Evolutionary conservation across 169 alveolate genomes (phyloP).

Genomic region (Plasmodium malariae): DNA sequence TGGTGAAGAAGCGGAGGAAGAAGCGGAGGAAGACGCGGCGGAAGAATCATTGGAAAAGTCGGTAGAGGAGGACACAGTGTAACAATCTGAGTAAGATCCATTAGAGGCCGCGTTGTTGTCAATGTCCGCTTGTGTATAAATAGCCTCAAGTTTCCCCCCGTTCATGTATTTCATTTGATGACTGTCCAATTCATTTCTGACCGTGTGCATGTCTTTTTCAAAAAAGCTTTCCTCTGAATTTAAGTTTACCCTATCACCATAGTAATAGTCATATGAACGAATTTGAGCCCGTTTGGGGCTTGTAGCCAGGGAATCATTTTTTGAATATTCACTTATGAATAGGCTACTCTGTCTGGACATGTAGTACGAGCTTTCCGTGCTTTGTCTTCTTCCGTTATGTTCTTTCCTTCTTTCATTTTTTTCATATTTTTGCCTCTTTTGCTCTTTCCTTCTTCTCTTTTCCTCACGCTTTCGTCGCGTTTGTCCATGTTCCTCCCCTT

Average conservation of each 20-base stretch:
- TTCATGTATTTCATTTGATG: not conserved
- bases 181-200: not conserved
- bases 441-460: too few relatives aligned
- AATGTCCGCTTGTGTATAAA: not conserved
- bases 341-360: not conserved
- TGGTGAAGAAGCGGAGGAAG: too few relatives aligned
- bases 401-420: too few relatives aligned
- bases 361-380: constrained; percentile 5
- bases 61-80: too few relatives aligned
- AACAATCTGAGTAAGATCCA: not conserved
- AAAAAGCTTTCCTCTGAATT: constrained; percentile 18
- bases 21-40: too few relatives aligned
- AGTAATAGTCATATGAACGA: not conserved
- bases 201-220: not conserved
- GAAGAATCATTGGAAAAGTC: too few relatives aligned
- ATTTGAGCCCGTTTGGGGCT: not conserved
- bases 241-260: not conserved
- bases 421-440: too few relatives aligned
- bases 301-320: not conserved
- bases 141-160: not conserved
- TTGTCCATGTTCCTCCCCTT: not conserved
- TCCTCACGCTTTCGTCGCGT: not conserved
- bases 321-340: not conserved
- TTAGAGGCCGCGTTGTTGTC: not conserved
- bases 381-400: too few relatives aligned